Evolutionary conservation across 2,329 filamentous ascomycete genomes (phyloP).

Genomic region (Elsinoe australis): DNA sequence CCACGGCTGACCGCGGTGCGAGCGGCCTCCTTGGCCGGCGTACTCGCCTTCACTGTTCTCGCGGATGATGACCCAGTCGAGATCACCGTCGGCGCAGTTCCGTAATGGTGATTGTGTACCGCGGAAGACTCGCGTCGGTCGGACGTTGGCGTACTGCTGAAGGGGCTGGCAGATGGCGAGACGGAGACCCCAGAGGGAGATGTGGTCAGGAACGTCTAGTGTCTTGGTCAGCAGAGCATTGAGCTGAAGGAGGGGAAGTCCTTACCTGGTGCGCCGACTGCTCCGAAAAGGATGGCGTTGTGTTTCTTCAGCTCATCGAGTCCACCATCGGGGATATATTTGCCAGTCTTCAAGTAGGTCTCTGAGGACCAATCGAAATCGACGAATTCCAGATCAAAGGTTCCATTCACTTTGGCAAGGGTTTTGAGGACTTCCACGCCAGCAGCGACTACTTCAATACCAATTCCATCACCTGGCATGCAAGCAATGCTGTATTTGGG

Average conservation of each 20-base stretch:
- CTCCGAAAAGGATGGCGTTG: constrained; percentile 61
- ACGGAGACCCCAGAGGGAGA: constrained; percentile 50
- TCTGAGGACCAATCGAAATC: constrained; percentile 61
- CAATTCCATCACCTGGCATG: constrained; percentile 64
- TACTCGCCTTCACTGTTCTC: constrained; percentile 63
- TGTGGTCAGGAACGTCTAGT: constrained; percentile 51
- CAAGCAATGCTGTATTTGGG: constrained; percentile 48
- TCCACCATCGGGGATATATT: constrained; percentile 56
- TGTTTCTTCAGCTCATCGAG: constrained; percentile 51
- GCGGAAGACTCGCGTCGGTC: constrained; percentile 53
- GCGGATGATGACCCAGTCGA: constrained; percentile 60
- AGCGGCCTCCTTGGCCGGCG: constrained; percentile 56
- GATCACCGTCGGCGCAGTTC: constrained; percentile 48
- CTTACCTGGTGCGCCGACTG: constrained; percentile 58
- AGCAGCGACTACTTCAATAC: constrained; percentile 58
- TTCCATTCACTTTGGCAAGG: constrained; percentile 41
- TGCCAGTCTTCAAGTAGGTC: constrained; percentile 57
- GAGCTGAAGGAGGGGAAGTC: no score
- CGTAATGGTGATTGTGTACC: constrained; percentile 53
- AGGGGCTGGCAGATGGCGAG: constrained; percentile 49
- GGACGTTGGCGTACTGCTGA: constrained; percentile 51
- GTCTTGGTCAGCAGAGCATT: no score
- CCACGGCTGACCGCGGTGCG: constrained; percentile 52
- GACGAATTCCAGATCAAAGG: constrained; percentile 54
- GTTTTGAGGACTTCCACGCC: constrained; percentile 55